Conservation (phyloP, 2,329 filamentous ascomycete genomes). For the Venturia nashicola region DNA sequence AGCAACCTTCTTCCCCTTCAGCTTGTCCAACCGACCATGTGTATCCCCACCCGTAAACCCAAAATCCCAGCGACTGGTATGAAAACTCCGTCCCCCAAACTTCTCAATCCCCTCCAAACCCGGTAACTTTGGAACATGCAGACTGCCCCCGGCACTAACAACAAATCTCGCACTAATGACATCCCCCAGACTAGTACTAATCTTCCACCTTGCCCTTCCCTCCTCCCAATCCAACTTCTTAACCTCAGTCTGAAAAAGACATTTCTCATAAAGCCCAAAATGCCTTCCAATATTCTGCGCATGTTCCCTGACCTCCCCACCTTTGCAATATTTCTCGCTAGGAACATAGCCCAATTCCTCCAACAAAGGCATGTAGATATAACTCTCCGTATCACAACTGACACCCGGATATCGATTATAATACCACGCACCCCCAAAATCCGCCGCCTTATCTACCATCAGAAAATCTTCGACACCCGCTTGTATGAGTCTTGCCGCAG, state of each 20-base stretch:
- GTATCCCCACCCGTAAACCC: constrained; percentile 24
- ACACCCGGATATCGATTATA: constrained; percentile 17
- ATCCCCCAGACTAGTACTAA: constrained; percentile 16
- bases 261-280: constrained; percentile 29
- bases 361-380: constrained; percentile 44
- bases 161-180: constrained; percentile 26
- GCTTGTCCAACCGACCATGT: constrained; percentile 17
- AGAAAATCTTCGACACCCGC: constrained; percentile 26
- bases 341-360: constrained; percentile 49
- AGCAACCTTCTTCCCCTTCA: constrained; percentile 27
- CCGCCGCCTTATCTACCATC: constrained; percentile 35
- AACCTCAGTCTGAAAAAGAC: constrained; percentile 36
- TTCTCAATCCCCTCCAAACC: constrained; percentile 25
- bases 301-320: constrained; percentile 35
- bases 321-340: constrained; percentile 34
- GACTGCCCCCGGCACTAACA: constrained; percentile 28
- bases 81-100: constrained; percentile 28
- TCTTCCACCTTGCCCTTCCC: constrained; percentile 19
- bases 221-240: constrained; percentile 36
- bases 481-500: constrained; percentile 28
- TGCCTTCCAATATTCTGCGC: constrained; percentile 32
- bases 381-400: constrained; percentile 30
- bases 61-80: constrained; percentile 31
- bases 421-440: constrained; percentile 35
- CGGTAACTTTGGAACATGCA: constrained; percentile 32